Base-by-base conservation (phyloP, 2,329 filamentous ascomycete species). In the Sporothrix mexicana region DNA sequence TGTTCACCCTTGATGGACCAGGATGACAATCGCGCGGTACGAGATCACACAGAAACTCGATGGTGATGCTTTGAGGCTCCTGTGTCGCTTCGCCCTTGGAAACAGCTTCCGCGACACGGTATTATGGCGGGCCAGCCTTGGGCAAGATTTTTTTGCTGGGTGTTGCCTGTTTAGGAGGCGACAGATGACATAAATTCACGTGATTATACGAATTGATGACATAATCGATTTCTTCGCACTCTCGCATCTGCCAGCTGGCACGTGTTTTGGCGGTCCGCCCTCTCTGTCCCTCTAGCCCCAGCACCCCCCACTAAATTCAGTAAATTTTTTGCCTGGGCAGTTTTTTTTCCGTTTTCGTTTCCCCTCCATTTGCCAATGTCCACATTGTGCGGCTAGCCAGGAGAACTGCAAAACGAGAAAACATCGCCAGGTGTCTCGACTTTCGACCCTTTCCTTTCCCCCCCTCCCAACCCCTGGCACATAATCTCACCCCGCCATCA, bases 281-380 rank as follows among this genome's bases (percentile, higher is more conserved):
- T 15, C 23, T 36, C 30, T 36, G 30, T 36, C 30, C 30, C 51
- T 36, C n/a, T 55, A 70, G 71, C 73, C 73, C 71, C 43, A 67
- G 70, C 45, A 71, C 43, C 25, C 73, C 73, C 71, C 73, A 73
- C 73, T 74, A 73, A 73, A 72, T 30, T 57, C 51, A 53, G 62
- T 69, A 45, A 73, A 72, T 73, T 74, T 74, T 74, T 74, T 43
- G 55, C 30, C n/a, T 64, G 47, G 66, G 43, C 55, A 59, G 47
- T 64, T 66, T 72, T 72, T 74, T 73, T 74, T 70, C 71, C 71
- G 68, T 71, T 71, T 72, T 70, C 70, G 70, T 69, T 71, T 49
- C 72, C 72, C 72, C 72, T 70, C 62, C 72, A 71, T 71, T 68
- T 23, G 49, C 62, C 23, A 25, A 53, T 68, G 30, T 43, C 51